Evolutionary conservation across 2,329 filamentous ascomycete genomes (phyloP).

Genomic region (Triangularia setosa): DNA sequence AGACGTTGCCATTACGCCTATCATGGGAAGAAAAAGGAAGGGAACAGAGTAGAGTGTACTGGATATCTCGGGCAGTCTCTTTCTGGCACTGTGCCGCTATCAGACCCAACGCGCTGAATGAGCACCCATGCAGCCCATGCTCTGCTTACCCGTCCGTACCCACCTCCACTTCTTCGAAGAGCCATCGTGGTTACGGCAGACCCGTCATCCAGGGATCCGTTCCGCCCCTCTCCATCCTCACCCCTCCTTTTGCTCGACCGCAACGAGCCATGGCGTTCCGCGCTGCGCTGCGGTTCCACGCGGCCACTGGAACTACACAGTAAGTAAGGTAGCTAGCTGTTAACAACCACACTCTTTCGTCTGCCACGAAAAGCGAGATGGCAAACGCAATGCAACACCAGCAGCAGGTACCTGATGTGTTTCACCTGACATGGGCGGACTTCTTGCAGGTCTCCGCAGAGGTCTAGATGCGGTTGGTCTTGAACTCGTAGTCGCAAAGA

Average conservation of each 20-base stretch:
- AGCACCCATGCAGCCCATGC: constrained; percentile 7
- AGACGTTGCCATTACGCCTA: neutral
- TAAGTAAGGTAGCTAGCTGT: too few relatives aligned
- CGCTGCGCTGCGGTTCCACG: constrained; percentile 1
- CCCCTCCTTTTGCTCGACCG: neutral
- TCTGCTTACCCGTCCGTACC: constrained; percentile 5
- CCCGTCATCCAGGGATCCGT: constrained; percentile 18
- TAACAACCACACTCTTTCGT: neutral
- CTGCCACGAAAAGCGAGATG: neutral
- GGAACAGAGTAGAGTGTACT: too few relatives aligned
- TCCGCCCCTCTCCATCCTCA: constrained; percentile 13
- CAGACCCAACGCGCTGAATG: constrained; percentile 3
- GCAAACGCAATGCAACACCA: neutral
- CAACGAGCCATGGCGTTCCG: neutral
- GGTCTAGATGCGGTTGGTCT: neutral
- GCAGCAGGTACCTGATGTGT: neutral
- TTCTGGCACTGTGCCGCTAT: neutral
- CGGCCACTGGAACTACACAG: neutral
- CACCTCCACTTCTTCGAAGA: neutral
- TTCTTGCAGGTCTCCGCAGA: neutral
- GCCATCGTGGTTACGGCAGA: constrained; percentile 16
- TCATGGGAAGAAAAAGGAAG: neutral
- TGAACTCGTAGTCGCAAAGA: neutral
- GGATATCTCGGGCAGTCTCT: too few relatives aligned
- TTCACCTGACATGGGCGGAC: neutral